These are phyloP conservation scores for Suhomyces sp. DNA, from an alignment of 805 yeast species.

Conservation along the genomic window DNA sequence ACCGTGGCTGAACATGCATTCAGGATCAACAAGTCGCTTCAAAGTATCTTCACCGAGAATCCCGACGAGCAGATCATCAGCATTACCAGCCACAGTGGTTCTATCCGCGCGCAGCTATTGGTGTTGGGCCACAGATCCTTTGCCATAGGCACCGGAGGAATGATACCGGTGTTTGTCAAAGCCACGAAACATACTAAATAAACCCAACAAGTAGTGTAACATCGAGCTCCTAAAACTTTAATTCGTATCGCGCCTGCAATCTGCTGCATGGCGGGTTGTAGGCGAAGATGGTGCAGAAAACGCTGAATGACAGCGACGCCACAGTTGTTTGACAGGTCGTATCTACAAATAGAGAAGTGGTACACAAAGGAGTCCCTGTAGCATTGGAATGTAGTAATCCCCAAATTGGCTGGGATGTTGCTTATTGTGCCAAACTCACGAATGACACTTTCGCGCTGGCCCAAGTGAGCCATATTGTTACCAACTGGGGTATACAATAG, in stretches of 20 bases:
- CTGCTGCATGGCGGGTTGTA: not conserved
- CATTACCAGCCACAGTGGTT: conserved; percentile 52
- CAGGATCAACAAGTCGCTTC: conserved; percentile 33
- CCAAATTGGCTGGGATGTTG: not conserved
- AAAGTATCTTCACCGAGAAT: conserved; percentile 27
- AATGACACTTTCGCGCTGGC: not conserved
- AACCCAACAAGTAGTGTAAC: not conserved
- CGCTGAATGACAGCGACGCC: not conserved
- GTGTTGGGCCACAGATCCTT: conserved; percentile 49
- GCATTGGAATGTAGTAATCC: not conserved
- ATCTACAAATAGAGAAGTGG: not conserved
- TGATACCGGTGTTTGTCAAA: conserved; percentile 53
- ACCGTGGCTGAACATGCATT: conserved; percentile 40
- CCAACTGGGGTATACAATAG: not conserved
- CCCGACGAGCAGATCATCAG: conserved; percentile 28
- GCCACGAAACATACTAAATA: conserved; percentile 19
- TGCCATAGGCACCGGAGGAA: conserved; percentile 52
- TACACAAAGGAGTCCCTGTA: not conserved
- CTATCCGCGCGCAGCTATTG: conserved; percentile 46
- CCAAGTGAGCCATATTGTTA: not conserved
- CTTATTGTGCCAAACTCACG: not conserved
- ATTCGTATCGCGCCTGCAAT: not conserved
- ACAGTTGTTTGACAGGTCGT: not conserved
- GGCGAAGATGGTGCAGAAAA: not conserved
- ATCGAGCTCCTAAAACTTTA: not conserved